Base-by-base conservation (phyloP, 2,329 filamentous ascomycete genomes). In the Epichloe sp. region DNA sequence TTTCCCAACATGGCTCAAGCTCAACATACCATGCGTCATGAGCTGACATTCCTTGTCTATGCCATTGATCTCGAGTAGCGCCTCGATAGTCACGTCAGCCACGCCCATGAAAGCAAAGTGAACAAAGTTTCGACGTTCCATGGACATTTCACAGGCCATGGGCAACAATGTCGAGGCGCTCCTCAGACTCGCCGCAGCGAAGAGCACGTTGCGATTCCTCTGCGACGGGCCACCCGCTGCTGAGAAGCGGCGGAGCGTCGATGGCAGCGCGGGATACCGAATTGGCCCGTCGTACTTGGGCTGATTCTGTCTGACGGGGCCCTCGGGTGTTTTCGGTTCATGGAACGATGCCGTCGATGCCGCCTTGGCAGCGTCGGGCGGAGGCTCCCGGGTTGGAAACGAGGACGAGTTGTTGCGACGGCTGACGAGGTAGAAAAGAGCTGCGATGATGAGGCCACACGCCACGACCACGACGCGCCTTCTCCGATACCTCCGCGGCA, bases 121-220 rank as follows among this genome's bases (percentile, higher is more conserved):
- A 8, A 96, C 88, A 55, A 81, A 76, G 60, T 81, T 95, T 53
- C 77, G 73, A 51, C 78, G 74, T 65, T 82, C 76, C 21, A 66
- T 65, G 6, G 82, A 83, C 90, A 96, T 96, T 59, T 87, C 79
- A 65, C 93, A 97, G 5, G 90, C 88, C 62, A 95, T 73, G 0
- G 89, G 88, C 35, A 95, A 70, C 49, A 96, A 65, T 35, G 78
- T 77, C 0, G 86, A 77, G 15, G 82, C 80, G 62, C 87, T 93
- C 63, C 78, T 78, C 48, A 94, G 68, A 54, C 77, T 89, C 0
- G 86, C 83, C 3, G 86, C 82, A 4, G 83, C 84, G 63, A 95
- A 95, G 3, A 96, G 66, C 15, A 95, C 76, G 60, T 89, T 89
- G 48, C 77, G 77, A 60, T 86, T 87, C 38, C 68, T 62, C 35